phyloP scores from a whole-genome alignment of 192 early-diverging fungal genomes.

The Chytriomyces confervae region DNA sequence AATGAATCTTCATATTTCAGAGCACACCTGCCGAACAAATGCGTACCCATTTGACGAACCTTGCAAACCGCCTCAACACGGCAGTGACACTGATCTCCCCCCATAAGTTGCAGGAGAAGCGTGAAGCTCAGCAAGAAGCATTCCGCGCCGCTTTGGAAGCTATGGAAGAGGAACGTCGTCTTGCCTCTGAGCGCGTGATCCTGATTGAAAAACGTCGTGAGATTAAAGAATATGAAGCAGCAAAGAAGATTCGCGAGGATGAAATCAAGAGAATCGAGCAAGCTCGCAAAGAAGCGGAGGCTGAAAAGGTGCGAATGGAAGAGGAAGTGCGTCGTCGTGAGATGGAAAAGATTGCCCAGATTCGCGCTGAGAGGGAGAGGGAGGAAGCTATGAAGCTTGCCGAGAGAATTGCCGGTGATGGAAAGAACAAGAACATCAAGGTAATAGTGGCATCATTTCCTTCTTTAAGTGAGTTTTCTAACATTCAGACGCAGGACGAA shows the following conservation, averaged over 20 bases:
- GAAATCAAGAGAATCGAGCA: constrained; percentile 56
- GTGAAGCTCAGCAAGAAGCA: constrained; percentile 67
- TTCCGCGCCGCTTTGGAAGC: constrained; percentile 74
- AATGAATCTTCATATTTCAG: not conserved
- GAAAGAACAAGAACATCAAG: constrained; percentile 62
- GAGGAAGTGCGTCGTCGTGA: constrained; percentile 88
- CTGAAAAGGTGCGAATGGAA: constrained; percentile 77
- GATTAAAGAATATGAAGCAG: constrained; percentile 60
- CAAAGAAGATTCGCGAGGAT: constrained; percentile 44
- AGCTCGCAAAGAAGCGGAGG: constrained; percentile 79
- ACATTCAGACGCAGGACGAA: constrained; percentile 54
- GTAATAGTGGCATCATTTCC: not conserved
- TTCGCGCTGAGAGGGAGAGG: constrained; percentile 80
- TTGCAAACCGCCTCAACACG: constrained; percentile 85
- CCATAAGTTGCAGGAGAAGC: constrained; percentile 66
- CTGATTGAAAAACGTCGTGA: constrained; percentile 95
- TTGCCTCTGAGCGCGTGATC: constrained; percentile 74
- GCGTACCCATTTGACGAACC: constrained; percentile 86
- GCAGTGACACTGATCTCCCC: constrained; percentile 87
- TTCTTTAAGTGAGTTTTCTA: constrained; percentile 8
- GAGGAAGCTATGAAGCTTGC: constrained; percentile 85
- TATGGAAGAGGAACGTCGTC: constrained; percentile 83
- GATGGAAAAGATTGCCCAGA: constrained; percentile 74
- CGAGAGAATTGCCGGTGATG: constrained; percentile 64
- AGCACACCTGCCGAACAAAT: constrained; percentile 81